A percentile compares a stretch with the other conserved stretches of the same genome.
phyloP scores from a whole-genome alignment of 306 rosid species.

The Astragalus glycyphyllos region DNA sequence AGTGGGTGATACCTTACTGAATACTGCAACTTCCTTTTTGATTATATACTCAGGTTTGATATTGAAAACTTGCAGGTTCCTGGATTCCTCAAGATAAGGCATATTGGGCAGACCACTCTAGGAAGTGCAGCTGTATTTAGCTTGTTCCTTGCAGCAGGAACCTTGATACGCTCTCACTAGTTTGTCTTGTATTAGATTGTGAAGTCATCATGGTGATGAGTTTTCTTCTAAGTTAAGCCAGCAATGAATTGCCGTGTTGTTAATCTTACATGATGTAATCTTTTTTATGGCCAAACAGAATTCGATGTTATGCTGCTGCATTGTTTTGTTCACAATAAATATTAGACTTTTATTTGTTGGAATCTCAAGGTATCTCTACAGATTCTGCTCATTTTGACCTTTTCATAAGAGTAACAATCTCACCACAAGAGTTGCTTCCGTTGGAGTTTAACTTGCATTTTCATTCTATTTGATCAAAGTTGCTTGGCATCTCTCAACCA shows the following conservation, averaged over 20 bases:
- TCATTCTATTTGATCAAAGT: background rate
- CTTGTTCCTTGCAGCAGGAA: conserved; percentile 60
- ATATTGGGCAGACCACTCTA: conserved; percentile 55
- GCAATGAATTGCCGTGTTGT: background rate
- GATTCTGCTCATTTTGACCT: background rate
- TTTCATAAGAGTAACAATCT: background rate
- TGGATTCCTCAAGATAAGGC: conserved; percentile 56
- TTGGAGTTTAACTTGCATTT: conserved; percentile 4
- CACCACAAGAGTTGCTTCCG: background rate
- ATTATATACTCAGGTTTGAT: conserved; percentile 28
- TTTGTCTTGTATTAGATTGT: conserved; percentile 24
- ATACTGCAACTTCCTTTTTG: conserved; percentile 19
- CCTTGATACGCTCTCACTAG: conserved; percentile 57
- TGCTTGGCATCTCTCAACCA: no score
- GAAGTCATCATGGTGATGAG: conserved; percentile 28
- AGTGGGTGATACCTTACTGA: background rate
- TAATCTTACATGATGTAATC: conserved; percentile 15
- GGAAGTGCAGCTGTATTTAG: conserved; percentile 62
- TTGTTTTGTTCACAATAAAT: background rate
- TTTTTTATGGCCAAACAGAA: background rate
- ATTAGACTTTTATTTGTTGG: background rate
- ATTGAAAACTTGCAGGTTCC: conserved; percentile 55
- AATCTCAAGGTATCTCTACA: background rate
- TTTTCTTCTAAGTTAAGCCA: conserved; percentile 25
- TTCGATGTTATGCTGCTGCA: background rate